Evolutionary conservation across 768 basidiomycete genomes (phyloP).

Genomic region (Xerocomellus intermedius): DNA sequence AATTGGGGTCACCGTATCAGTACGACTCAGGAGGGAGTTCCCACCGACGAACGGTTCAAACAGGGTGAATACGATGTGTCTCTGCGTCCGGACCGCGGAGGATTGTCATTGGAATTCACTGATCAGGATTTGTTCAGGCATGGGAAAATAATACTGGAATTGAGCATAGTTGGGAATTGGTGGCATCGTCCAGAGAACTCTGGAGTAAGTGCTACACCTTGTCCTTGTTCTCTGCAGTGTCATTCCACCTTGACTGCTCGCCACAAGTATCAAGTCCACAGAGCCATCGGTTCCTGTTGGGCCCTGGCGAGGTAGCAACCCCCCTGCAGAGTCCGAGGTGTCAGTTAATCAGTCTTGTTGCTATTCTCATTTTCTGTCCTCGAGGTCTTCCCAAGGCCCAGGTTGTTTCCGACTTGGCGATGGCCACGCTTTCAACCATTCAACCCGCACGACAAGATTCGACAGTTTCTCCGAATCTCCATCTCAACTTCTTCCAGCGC

Average conservation of each 20-base stretch:
- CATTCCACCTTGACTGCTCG: neutral
- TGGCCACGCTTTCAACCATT: constrained; percentile 51
- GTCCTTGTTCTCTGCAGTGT: neutral
- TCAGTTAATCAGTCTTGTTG: constrained; percentile 5
- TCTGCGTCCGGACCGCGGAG: too few relatives aligned
- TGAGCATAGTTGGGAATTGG: constrained; percentile 14
- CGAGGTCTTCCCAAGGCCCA: constrained; percentile 13
- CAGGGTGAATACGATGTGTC: neutral
- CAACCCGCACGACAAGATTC: constrained; percentile 44
- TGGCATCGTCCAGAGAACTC: constrained; percentile 15
- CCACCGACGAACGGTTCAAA: neutral
- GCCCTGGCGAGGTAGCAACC: neutral
- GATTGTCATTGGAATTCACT: too few relatives aligned
- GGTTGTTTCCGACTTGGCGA: constrained; percentile 25
- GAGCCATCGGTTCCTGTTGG: neutral
- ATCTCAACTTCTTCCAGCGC: constrained; percentile 48
- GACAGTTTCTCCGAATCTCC: constrained; percentile 34
- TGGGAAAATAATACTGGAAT: constrained; percentile 27
- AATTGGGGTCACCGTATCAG: too few relatives aligned
- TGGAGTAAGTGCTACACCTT: neutral
- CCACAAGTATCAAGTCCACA: neutral
- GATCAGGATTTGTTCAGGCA: too few relatives aligned
- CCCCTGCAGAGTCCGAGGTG: neutral
- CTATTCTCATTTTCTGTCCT: constrained; percentile 8
- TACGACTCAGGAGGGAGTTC: neutral